Percentiles rank a stretch among this genome's conserved stretches.
Conservation (phyloP, 768 basidiomycete species). For the Cystofilobasidium bisporidii region DNA sequence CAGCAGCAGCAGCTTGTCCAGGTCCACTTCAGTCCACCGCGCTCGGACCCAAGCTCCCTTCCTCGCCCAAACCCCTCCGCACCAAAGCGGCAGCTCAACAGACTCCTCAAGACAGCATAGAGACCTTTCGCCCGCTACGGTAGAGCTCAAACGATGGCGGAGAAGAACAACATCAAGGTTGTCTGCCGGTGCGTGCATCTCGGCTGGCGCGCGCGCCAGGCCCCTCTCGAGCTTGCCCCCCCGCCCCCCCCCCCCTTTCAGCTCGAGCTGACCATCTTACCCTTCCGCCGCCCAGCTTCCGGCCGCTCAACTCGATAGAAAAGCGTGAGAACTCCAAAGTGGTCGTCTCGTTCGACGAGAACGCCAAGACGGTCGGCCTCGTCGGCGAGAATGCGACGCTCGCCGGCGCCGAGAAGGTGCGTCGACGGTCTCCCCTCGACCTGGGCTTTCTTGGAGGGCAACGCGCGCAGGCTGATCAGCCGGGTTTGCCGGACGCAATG, state of each 20-base stretch:
- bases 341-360: conserved; percentile 79
- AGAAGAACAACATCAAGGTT: conserved; percentile 48
- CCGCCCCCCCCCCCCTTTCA: neutral
- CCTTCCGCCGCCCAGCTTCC: conserved; percentile 54
- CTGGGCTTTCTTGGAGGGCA: too few relatives aligned
- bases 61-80: too few relatives aligned
- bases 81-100: too few relatives aligned
- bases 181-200: conserved; percentile 95
- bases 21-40: too few relatives aligned
- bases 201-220: conserved; percentile 20
- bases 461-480: too few relatives aligned
- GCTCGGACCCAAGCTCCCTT: too few relatives aligned
- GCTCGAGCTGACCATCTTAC: neutral
- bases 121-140: too few relatives aligned
- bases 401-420: conserved; percentile 43
- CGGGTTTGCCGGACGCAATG: too few relatives aligned
- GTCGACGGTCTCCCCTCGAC: conserved; percentile 32
- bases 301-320: conserved; percentile 88
- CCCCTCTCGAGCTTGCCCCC: conserved; percentile 11
- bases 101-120: too few relatives aligned
- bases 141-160: conserved; percentile 3
- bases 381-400: conserved; percentile 14
- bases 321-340: conserved; percentile 74
- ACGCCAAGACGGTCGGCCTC: conserved; percentile 70
- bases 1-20: too few relatives aligned